Evolutionary conservation across 768 basidiomycete species (phyloP).

Genomic region (Cystofilobasidium ferigula): DNA sequence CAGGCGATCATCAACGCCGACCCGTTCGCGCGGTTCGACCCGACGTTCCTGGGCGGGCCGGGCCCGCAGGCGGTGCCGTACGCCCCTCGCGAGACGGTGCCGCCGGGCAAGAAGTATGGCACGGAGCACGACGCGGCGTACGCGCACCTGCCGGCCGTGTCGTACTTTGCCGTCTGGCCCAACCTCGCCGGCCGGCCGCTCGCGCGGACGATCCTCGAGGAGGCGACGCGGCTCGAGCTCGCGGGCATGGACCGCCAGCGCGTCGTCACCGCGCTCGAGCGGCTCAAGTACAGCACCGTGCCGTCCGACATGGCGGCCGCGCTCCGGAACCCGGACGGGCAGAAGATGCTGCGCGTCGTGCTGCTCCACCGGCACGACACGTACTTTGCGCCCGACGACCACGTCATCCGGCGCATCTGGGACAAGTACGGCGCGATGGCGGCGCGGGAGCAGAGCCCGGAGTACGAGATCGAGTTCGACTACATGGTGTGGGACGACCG

Average conservation of each 20-base stretch:
- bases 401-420: not conserved
- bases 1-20: not conserved
- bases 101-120: not conserved
- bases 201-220: not conserved
- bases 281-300: not conserved
- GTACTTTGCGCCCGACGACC: not conserved
- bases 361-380: slow-evolving; percentile 7
- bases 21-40: not conserved
- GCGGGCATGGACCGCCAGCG: not conserved
- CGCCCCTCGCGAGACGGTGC: not conserved
- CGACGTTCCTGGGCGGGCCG: not conserved
- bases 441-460: not conserved
- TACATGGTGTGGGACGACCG: slow-evolving; percentile 9
- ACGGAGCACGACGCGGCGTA: not conserved
- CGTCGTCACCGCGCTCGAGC: not conserved
- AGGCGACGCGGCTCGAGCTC: not conserved
- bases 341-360: slow-evolving; percentile 1
- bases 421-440: not conserved
- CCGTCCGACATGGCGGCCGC: not conserved
- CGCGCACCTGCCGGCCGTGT: not conserved
- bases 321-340: not conserved
- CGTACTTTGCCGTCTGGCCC: slow-evolving; percentile 8
- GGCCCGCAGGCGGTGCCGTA: not conserved
- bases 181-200: not conserved
- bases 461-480: slow-evolving; percentile 7